Conservation (phyloP, 2,329 filamentous ascomycete genomes). For the Aspergillus sp. region DNA sequence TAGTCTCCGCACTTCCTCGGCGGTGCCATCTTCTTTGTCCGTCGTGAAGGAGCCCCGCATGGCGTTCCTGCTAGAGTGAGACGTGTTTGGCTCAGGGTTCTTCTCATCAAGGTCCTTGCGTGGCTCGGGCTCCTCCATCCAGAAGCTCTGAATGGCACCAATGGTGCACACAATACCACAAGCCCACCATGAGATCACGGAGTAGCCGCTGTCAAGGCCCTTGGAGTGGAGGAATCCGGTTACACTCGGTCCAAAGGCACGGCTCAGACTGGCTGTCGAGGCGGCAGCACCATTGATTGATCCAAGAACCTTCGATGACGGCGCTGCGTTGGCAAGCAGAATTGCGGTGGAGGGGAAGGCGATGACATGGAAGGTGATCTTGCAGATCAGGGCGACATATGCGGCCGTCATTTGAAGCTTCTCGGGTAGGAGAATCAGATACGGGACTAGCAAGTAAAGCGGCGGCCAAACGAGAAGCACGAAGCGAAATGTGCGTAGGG, state of each 20-base stretch:
- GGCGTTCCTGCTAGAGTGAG: conserved; percentile 25
- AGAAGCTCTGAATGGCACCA: conserved; percentile 73
- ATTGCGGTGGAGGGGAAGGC: conserved; percentile 90
- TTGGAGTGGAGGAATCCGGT: conserved; percentile 82
- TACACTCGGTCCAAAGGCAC: conserved; percentile 84
- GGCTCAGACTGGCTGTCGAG: conserved; percentile 83
- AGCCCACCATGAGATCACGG: conserved; percentile 91
- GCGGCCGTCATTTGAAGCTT: conserved; percentile 70
- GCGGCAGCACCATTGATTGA: conserved; percentile 91
- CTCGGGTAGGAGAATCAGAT: conserved; percentile 79
- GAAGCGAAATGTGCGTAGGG: conserved; percentile 77
- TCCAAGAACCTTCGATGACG: conserved; percentile 79
- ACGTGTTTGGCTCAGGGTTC: conserved; percentile 25
- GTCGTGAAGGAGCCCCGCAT: conserved; percentile 23
- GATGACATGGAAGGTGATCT: conserved; percentile 88
- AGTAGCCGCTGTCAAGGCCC: conserved; percentile 77
- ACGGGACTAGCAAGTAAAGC: conserved; percentile 84
- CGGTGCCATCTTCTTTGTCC: conserved; percentile 23
- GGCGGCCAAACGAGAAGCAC: conserved; percentile 81
- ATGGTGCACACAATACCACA: conserved; percentile 72
- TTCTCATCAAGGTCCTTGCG: conserved; percentile 43
- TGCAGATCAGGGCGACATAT: conserved; percentile 78
- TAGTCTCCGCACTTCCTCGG: conserved; percentile 36
- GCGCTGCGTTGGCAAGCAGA: conserved; percentile 82
- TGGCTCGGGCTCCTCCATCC: conserved; percentile 66